A percentile compares a stretch with the other conserved stretches of the same genome.
Evolutionary conservation across 2,329 filamentous ascomycete genomes (phyloP).

Genomic region (Fusarium keratoplasticum): DNA sequence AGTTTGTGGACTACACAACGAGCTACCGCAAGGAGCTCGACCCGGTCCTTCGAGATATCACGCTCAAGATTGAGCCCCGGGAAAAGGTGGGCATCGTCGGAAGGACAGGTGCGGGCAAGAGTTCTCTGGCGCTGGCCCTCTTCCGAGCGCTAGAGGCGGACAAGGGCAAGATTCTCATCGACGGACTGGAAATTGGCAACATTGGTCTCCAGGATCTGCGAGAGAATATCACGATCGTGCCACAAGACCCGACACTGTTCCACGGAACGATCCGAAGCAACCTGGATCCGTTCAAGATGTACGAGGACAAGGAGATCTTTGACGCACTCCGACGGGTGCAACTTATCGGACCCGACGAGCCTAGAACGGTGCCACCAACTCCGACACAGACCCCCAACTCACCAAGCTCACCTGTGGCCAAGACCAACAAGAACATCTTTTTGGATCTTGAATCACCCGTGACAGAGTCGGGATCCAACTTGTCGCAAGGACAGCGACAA

Average conservation of each 20-base stretch:
- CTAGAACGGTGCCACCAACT: constrained; percentile 45
- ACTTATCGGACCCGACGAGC: constrained; percentile 75
- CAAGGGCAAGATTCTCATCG: constrained; percentile 87
- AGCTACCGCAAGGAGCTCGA: constrained; percentile 90
- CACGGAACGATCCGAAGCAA: constrained; percentile 92
- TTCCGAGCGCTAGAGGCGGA: constrained; percentile 96
- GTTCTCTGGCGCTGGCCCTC: constrained; percentile 89
- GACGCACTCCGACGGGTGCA: constrained; percentile 88
- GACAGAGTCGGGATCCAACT: constrained; percentile 90
- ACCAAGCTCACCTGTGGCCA: constrained; percentile 51
- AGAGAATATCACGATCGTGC: constrained; percentile 95
- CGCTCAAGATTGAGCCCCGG: constrained; percentile 84
- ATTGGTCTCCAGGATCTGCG: constrained; percentile 95
- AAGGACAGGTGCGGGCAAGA: constrained; percentile 95
- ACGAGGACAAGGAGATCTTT: constrained; percentile 92
- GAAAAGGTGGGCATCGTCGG: constrained; percentile 98
- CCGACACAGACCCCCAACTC: constrained; percentile 42
- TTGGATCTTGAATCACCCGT: constrained; percentile 85
- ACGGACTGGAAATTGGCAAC: constrained; percentile 87
- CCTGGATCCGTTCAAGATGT: constrained; percentile 89
- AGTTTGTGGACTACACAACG: constrained; percentile 91
- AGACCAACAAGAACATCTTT: constrained; percentile 94
- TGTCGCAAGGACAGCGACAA: constrained; percentile 96
- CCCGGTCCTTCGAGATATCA: constrained; percentile 84
- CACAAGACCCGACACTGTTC: constrained; percentile 95